phyloP scores from a whole-genome alignment of 2,329 filamentous ascomycete species.

The Colletotrichum sp. region DNA sequence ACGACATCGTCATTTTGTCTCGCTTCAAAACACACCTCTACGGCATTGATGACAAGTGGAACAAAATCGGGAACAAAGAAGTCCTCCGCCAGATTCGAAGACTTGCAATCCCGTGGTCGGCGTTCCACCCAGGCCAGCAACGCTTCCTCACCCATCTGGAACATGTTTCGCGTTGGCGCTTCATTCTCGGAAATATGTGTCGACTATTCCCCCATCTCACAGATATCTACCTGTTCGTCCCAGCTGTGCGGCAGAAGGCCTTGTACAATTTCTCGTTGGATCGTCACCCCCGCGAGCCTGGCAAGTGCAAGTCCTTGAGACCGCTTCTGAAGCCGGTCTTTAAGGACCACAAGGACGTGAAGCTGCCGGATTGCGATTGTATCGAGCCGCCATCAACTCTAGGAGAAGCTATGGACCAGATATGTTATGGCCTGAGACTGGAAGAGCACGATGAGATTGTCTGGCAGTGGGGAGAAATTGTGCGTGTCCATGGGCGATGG shows the following conservation, averaged over 20 bases:
- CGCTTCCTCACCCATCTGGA: neutral
- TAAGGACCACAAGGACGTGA: neutral
- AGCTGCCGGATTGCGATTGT: neutral
- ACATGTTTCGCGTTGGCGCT: neutral
- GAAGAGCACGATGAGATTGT: neutral
- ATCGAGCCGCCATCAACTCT: neutral
- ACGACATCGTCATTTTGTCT: neutral
- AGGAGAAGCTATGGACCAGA: neutral
- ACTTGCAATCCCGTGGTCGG: neutral
- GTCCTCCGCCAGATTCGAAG: neutral
- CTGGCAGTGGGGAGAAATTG: neutral
- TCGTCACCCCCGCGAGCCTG: neutral
- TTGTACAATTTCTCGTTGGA: neutral
- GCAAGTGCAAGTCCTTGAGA: neutral
- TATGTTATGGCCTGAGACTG: neutral
- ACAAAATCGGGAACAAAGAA: neutral
- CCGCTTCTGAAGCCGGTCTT: neutral
- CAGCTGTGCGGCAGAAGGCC: neutral
- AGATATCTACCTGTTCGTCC: neutral
- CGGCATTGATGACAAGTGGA: neutral
- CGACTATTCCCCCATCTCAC: neutral
- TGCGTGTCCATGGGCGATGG: neutral
- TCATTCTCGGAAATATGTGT: neutral
- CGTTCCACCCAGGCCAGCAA: neutral
- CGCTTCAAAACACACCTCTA: neutral